These are phyloP conservation scores for Teratosphaeria destructans DNA, from an alignment of 2,329 filamentous ascomycete species.

Conservation along the genomic window DNA sequence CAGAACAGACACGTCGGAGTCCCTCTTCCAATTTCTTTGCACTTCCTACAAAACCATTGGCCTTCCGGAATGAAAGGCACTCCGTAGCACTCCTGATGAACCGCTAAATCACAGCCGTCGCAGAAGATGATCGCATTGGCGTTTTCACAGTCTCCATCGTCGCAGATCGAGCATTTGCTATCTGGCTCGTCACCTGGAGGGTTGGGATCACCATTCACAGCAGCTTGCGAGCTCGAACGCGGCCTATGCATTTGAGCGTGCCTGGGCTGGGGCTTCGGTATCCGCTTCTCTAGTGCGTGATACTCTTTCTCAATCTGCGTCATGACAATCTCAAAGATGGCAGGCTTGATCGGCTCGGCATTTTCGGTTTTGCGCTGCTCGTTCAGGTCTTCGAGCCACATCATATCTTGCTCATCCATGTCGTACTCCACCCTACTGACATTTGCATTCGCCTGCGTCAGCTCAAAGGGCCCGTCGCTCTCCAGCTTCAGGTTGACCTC, in stretches of 20 bases:
- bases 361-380: conserved; percentile 60
- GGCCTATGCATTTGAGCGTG: conserved; percentile 90
- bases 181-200: conserved; percentile 82
- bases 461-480: conserved; percentile 46
- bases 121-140: conserved; percentile 99
- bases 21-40: conserved; percentile 85
- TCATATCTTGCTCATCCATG: conserved; percentile 98
- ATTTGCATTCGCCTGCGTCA: conserved; percentile 37
- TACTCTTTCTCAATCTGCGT: conserved; percentile 99
- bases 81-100: conserved; percentile 97
- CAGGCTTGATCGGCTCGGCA: conserved; percentile 75
- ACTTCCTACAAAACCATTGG: conserved; percentile 96
- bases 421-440: conserved; percentile 91
- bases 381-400: conserved; percentile 86
- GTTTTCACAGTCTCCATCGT: conserved; percentile 99
- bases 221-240: conserved; percentile 84
- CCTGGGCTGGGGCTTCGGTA: conserved; percentile 93
- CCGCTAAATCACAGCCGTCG: conserved; percentile 91
- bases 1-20: conserved; percentile 97
- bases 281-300: conserved; percentile 89
- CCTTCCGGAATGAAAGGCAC: conserved; percentile 98
- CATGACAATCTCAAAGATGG: conserved; percentile 94
- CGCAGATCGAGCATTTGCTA: conserved; percentile 93
- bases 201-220: conserved; percentile 85
- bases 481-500: conserved; percentile 41